Evolutionary conservation across 1,284 basidiomycete genomes (phyloP), one percentile per base, ranked within the genome.

Genomic region (Pseudozyma flocculosa): DNA sequence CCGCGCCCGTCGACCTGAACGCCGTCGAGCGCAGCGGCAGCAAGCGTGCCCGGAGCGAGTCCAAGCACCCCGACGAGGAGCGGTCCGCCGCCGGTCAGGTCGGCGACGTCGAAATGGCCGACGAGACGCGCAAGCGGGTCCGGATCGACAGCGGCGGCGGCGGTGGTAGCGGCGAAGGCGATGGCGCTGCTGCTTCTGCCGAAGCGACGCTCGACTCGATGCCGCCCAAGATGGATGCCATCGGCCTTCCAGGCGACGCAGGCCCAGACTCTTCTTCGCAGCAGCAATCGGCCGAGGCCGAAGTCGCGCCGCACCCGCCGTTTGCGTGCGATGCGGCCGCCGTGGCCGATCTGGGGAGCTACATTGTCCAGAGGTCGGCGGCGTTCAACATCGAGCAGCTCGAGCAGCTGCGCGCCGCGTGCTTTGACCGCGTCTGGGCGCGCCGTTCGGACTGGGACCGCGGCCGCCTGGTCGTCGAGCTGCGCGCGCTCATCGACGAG

Each of bases 321-420:
- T 61, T 71, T 23, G 30, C 36, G 8, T 50, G 68, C 41, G 38
- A 46, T 11, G 19, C 45, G 1, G 11, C 22, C 4, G 46, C 46
- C 4, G 61, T 69, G 50, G 32, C 18, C 4, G 8, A 38, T 10
- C 63, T 76, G 14, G 36, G 47, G 18, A 30, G 29, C 2, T 18
- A 43, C 37, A 50, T 76, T 11, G 30, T 72, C 29, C 18, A 22
- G 9, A 43, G 46, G 10, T 71, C 70, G 5, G 44, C 47, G 9
- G 22, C 15, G 3, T 72, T 75, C 46, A 70, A 55, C 30, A 58
- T 97, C 41, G 94, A 98, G 73, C 87, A 96, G 76, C 84, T 98
- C 2, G 93, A 97, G 74, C 92, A 96, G 75, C 82, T 97, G 7
- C 85, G 95, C 3, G 92, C 94, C 4, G 85, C 85, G 1, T 88